Evolutionary conservation across 192 early-diverging fungal genomes (phyloP), one percentile per base, ranked within the genome.

Genomic region (Fimicolochytrium jonesii): DNA sequence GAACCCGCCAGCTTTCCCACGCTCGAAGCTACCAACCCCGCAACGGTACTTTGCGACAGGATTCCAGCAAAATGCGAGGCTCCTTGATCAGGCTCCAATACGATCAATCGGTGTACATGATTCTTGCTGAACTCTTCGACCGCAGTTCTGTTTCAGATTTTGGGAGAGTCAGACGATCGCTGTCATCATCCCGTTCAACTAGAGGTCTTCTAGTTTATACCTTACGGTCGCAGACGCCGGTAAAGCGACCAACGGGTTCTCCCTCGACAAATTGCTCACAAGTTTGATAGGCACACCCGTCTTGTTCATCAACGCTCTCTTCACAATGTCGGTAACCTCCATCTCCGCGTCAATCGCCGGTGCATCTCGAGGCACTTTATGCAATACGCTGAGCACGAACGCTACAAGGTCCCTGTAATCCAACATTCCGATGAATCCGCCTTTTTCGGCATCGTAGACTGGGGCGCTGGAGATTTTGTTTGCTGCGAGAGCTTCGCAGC

Each of bases 401-500:
- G 73, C 63, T 1, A 79, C 77, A 17, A 82, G 58, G 44, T 82
- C 80, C n/a, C 75, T 31, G 60, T 77, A 79, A 58, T 82, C 80
- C 41, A 82, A 52, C 75, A 75, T 74, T 17, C 80, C 80, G 29
- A 79, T 33, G 47, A 79, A 79, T 4, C 73, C 75, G 18, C 72
- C 72, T 32, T 56, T 49, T 13, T 48, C 46, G 1, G 53, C 53
- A 44, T 74, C 68, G 62, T 78, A 78, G 10, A 82, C 64, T 3
- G 80, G 80, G 4, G 80, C 80, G 11, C 68, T 71, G 25, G 64
- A 65, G 46, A 82, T 82, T 25, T 61, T 54, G 69, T 76, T 65
- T 1, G 53, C 55, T 3, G 80, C 80, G 5, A 82, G 70, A 1
- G 73, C 74, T 23, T 60, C 66, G 48, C 80, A 82, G 7, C 66